These are phyloP conservation scores for Blastocystis sp. DNA, from an alignment of 352 stramenopile species.

Conservation along the genomic window DNA sequence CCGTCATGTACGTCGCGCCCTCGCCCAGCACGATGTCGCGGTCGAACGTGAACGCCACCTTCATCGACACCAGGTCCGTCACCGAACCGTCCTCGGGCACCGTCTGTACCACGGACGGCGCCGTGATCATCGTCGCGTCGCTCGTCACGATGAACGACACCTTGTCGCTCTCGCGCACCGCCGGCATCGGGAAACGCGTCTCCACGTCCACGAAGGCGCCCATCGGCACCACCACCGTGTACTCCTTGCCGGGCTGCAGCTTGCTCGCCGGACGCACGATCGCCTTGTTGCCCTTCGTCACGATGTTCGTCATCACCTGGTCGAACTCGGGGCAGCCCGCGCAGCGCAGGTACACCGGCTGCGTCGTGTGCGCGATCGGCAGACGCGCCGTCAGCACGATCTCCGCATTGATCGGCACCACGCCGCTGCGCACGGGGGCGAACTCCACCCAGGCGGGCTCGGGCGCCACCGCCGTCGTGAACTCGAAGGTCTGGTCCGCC, in stretches of 20 bases:
- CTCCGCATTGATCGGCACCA: neutral
- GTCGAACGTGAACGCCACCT: slow-evolving; percentile 62
- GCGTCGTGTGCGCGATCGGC: neutral
- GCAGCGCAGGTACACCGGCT: slow-evolving; percentile 4
- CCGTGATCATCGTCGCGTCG: slow-evolving; percentile 7
- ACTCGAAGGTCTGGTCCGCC: slow-evolving; percentile 18
- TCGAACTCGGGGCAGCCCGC: neutral
- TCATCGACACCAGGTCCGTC: neutral
- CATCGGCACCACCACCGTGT: neutral
- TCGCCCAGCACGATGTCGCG: neutral
- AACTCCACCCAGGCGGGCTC: slow-evolving; percentile 5
- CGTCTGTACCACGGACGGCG: slow-evolving; percentile 7
- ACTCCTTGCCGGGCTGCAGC: slow-evolving; percentile 29
- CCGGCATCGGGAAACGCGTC: slow-evolving; percentile 31
- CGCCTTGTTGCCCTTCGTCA: neutral
- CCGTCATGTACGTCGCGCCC: neutral
- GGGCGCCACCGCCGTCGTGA: slow-evolving; percentile 7
- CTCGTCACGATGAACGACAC: slow-evolving; percentile 44
- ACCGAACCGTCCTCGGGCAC: slow-evolving; percentile 5
- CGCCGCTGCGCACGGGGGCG: neutral
- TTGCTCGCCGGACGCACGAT: neutral
- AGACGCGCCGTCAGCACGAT: slow-evolving; percentile 18
- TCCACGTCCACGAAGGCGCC: slow-evolving; percentile 42
- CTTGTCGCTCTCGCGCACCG: neutral
- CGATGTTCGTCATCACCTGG: neutral